A percentile compares a stretch with the other conserved stretches of the same genome.
These are phyloP conservation scores for Coffea canephora DNA, from an alignment of 257 asterid species.

Conservation along the genomic window DNA sequence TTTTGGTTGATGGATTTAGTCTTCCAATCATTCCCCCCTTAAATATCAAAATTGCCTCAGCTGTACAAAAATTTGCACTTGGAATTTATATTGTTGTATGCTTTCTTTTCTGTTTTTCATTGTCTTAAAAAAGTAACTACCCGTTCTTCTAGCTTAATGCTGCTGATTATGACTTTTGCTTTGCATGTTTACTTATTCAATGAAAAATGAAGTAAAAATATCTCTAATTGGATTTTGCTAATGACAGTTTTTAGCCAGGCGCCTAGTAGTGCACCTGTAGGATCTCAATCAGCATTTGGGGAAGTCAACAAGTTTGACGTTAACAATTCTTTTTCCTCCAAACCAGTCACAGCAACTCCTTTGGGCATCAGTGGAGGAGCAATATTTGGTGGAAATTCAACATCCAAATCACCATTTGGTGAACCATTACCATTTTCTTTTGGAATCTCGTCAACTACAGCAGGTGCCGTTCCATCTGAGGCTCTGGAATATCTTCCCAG, in stretches of 20 bases:
- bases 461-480: neutral
- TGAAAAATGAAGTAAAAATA: neutral
- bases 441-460: neutral
- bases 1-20: too few relatives aligned
- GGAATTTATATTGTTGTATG: neutral
- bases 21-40: too few relatives aligned
- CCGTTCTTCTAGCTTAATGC: neutral
- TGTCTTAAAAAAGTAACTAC: neutral
- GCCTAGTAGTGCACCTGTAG: neutral
- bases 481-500: neutral
- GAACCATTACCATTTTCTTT: neutral
- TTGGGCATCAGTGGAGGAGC: neutral
- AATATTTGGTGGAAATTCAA: neutral
- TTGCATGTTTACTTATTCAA: neutral
- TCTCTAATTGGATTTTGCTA: neutral
- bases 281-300: neutral
- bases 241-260: neutral
- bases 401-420: neutral
- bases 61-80: neutral
- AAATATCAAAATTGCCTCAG: too few relatives aligned
- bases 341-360: neutral
- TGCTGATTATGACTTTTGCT: neutral
- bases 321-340: neutral
- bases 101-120: neutral
- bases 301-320: neutral